phyloP scores from a whole-genome alignment of 208 protist species.

The Wallacemonas sp. region DNA sequence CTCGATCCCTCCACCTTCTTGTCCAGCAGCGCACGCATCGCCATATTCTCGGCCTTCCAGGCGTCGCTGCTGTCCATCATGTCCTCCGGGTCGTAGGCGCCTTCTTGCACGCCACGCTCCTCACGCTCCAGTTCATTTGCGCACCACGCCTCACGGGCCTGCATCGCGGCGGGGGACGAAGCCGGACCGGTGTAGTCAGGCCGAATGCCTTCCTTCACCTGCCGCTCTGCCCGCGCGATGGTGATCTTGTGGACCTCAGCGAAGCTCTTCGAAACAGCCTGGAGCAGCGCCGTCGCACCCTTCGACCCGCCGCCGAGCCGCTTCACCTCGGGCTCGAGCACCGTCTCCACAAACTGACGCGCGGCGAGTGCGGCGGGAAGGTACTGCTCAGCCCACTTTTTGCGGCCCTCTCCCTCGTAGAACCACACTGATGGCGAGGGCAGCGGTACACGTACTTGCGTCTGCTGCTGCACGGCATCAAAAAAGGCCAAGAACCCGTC shows the following conservation, averaged over 20 bases:
- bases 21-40: slow-evolving; percentile 46
- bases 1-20: slow-evolving; percentile 34
- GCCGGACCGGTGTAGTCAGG: slow-evolving; percentile 17
- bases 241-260: slow-evolving; percentile 47
- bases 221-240: slow-evolving; percentile 40
- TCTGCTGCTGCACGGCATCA: slow-evolving; percentile 68
- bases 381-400: slow-evolving; percentile 78
- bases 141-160: slow-evolving; percentile 40
- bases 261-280: slow-evolving; percentile 44
- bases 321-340: slow-evolving; percentile 38
- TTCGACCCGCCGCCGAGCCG: slow-evolving; percentile 21
- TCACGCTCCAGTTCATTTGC: slow-evolving; percentile 50
- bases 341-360: slow-evolving; percentile 56
- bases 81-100: slow-evolving; percentile 78
- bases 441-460: slow-evolving; percentile 66
- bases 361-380: slow-evolving; percentile 51
- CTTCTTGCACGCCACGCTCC: slow-evolving; percentile 53
- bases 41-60: slow-evolving; percentile 70
- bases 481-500: slow-evolving; percentile 72
- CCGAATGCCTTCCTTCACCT: slow-evolving; percentile 36
- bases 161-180: slow-evolving; percentile 16
- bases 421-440: slow-evolving; percentile 78
- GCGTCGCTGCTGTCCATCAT: slow-evolving; percentile 55
- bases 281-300: slow-evolving; percentile 38
- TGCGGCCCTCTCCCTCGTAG: slow-evolving; percentile 68